Base-by-base conservation (phyloP, 768 basidiomycete species). In the Boletus rubroflammeus region DNA sequence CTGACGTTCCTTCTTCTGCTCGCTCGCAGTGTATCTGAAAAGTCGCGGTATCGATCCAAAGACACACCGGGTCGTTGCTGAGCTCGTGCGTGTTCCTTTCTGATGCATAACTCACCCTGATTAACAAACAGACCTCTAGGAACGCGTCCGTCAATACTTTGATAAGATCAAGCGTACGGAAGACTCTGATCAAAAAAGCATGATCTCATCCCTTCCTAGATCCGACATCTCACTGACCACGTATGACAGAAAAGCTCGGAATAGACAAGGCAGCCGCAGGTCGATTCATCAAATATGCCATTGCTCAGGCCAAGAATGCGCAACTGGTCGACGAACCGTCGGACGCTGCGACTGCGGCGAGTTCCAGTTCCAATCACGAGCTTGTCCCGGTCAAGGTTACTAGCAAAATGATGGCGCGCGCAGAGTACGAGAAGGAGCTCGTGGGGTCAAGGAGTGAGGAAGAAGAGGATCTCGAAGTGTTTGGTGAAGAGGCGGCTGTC, bases 251-350 rank as follows among this genome's bases (percentile, higher is more conserved):
- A 40, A 74, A 70, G 40, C 31, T 67, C 19, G 71, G 69, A n/a
- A 69, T 93, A 54, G 91, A 94, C 79, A 89, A 87, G 68, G 83
- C 74, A 23, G 91, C 88, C 13, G 91, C 91, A 1, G 73, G 75
- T 41, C 83, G 92, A 29, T 94, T 94, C 71, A 93, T 94, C 68
- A 88, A 86, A 69, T 79, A 88, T 66, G 88, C 90, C 28, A 90
- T 92, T 40, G 73, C 86, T 2, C 85, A 86, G 67, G 81, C 81
- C 13, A 76, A 78, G 47, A 62, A 70, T 38, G 55, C 43, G 1
- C 48, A 32, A 59, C 63, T 73, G 70, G 66, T 67, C 6, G 71
- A 77, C 45, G 73, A 71, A 40, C 62, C 60, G 15, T 55, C 69
- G 0, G 62, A 57, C 10, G 41, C 29, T 5, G 13, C 38, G 11